Conservation (phyloP, 345 rosid species). For the Corchorus olitorius region DNA sequence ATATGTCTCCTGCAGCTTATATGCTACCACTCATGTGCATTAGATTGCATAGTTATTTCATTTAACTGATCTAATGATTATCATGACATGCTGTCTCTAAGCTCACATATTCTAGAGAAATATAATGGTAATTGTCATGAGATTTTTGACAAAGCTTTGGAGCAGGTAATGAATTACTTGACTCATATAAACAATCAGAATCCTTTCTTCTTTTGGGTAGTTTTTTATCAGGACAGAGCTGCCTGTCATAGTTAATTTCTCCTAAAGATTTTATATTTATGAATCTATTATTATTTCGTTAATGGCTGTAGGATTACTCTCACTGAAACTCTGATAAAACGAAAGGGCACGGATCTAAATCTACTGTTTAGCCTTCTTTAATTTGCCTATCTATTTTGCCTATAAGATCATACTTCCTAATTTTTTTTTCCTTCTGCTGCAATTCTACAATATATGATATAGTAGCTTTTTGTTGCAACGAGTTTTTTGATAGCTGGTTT, state of each 20-base stretch:
- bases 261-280: not conserved
- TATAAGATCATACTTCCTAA: too few relatives aligned
- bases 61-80: not conserved
- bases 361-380: conserved; percentile 42
- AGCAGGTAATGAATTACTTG: conserved; percentile 37
- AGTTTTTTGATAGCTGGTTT: not conserved
- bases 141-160: conserved; percentile 47
- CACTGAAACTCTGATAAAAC: conserved; percentile 23
- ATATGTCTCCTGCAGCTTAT: conserved; percentile 38
- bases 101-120: conserved; percentile 40
- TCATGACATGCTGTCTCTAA: not conserved
- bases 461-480: not conserved
- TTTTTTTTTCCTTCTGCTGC: not conserved
- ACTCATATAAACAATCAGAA: not conserved
- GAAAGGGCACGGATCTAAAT: conserved; percentile 32
- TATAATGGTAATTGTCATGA: conserved; percentile 36
- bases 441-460: not conserved
- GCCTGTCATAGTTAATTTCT: not conserved
- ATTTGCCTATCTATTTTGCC: not conserved
- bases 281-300: conserved; percentile 15
- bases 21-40: conserved; percentile 11
- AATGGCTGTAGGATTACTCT: conserved; percentile 38
- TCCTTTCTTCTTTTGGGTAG: not conserved
- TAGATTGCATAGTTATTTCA: not conserved
- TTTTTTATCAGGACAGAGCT: not conserved